Evolutionary conservation across 75 land plant genomes (phyloP).

Genomic region (Selaginella tamariscina): DNA sequence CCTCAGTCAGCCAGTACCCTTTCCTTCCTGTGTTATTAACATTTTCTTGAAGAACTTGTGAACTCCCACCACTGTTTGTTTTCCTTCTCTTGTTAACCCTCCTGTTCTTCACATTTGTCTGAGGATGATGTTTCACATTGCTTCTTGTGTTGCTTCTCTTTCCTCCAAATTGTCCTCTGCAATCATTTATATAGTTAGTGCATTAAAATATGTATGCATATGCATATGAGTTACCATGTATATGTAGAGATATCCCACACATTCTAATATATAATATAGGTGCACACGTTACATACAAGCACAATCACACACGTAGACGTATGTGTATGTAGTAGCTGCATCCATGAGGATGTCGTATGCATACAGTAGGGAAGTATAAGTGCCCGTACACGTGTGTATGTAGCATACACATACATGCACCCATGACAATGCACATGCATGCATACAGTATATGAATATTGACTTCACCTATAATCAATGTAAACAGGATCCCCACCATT

Average conservation of each 20-base stretch:
- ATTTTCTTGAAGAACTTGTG: neutral
- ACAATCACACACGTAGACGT: no score
- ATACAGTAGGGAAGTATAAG: no score
- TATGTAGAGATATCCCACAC: no score
- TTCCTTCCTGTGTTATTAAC: neutral
- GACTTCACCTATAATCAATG: neutral
- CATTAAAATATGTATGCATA: no score
- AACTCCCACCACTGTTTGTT: neutral
- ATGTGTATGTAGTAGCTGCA: neutral
- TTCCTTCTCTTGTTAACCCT: neutral
- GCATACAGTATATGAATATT: no score
- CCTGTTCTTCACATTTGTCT: neutral
- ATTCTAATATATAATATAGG: no score
- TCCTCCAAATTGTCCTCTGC: neutral
- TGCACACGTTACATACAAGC: no score
- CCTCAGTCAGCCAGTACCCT: neutral
- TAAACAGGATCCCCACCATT: neutral
- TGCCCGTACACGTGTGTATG: no score
- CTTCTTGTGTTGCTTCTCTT: neutral
- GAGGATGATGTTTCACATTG: neutral
- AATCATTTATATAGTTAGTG: neutral
- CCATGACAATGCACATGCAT: no score
- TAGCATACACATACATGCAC: no score
- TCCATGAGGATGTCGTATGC: neutral
- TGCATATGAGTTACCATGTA: no score